Conservation (phyloP, 257 asterid species). For the Jaltomata sinuosa region DNA sequence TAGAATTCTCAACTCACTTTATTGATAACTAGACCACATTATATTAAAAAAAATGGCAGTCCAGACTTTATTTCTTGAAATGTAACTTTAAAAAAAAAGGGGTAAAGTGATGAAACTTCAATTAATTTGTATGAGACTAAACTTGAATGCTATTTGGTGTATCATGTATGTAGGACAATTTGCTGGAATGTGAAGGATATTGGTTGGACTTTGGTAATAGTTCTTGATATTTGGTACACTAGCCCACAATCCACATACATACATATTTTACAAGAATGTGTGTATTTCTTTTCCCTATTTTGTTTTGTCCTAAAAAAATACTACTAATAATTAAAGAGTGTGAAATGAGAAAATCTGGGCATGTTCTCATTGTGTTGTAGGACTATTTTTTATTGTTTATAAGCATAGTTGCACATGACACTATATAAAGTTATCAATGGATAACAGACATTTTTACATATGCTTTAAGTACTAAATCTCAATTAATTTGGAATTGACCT, state of each 20-base stretch:
- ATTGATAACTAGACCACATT: too few species aligned
- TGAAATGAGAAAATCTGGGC: conserved; percentile 12
- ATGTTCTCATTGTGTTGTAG: conserved; percentile 8
- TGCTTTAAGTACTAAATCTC: neutral
- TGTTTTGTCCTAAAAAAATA: neutral
- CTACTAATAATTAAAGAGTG: neutral
- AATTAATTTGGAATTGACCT: neutral
- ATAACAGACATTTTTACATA: neutral
- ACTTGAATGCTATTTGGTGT: neutral
- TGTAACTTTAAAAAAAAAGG: neutral
- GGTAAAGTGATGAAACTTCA: neutral
- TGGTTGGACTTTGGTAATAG: neutral
- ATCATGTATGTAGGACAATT: neutral
- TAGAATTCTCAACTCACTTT: too few species aligned
- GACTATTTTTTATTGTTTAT: neutral
- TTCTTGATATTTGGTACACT: neutral
- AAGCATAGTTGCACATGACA: neutral
- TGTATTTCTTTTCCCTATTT: neutral
- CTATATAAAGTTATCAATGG: neutral
- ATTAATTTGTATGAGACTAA: neutral
- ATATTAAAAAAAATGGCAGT: neutral
- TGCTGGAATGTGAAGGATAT: neutral
- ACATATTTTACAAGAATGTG: neutral
- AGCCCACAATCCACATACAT: neutral
- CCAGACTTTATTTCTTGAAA: neutral